Evolutionary conservation across 2,329 filamentous ascomycete genomes (phyloP), one percentile per base, ranked within the genome.

Genomic region (Fusarium sp.): DNA sequence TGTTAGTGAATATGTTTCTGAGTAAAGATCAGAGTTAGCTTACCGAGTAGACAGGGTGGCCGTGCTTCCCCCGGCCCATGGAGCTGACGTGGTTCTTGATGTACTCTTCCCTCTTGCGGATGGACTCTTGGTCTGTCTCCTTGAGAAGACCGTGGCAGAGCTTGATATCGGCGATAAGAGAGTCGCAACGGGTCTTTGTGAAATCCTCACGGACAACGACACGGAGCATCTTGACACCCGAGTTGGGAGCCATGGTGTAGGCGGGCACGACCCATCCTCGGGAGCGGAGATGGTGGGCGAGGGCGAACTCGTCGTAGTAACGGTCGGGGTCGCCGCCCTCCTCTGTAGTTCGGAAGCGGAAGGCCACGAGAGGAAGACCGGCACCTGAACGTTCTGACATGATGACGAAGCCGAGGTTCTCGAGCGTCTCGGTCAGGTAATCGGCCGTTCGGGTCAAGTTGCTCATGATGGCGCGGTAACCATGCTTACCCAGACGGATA

Each of bases 151-250:
- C 86, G 72, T 95, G 81, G 73, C 94, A 94, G 60, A 95, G 86
- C 85, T 93, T 94, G 84, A 98, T 91, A 81, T 98, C 95, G 29
- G 82, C 78, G 70, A 98, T 86, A 37, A 98, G 86, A 11, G 90
- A 87, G 80, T 98, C 95, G 80, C 95, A 97, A 43, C 95, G 89
- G 76, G 88, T 91, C 82, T 93, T 92, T 56, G 91, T 94, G 78
- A 98, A 98, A 84, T 98, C 96, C 84, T 98, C 96, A 60, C 96
- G 91, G 6, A 98, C 94, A 1, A 98, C 96, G 6, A 98, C 91
- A 41, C 96, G 92, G 86, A 98, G 91, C 89, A 98, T 92, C 88
- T 98, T 97, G 80, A 98, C 88, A 74, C 91, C 87, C 20, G 94
- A 95, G 81, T 97, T 89, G 20, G 95, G 95, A 1, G 96, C 96